A percentile compares a stretch with the other conserved stretches of the same genome.
Evolutionary conservation across 1,139 yeast species (phyloP).

Genomic region (Kurtzmaniella quercitrusa): DNA sequence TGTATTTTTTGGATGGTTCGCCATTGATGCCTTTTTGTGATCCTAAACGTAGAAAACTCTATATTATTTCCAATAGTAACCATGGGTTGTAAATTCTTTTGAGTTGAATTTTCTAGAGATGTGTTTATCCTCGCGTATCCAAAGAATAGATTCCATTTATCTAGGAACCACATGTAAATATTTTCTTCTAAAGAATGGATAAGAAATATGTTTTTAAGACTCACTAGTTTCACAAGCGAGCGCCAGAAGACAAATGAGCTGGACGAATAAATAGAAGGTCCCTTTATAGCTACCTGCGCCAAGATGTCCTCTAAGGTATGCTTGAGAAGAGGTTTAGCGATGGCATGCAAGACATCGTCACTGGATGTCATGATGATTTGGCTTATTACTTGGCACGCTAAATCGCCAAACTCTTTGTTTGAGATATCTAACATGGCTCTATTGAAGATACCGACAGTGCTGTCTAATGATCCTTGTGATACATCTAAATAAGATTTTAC

Average conservation of each 20-base stretch:
- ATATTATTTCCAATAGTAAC: neutral
- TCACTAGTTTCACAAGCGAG: conserved; percentile 32
- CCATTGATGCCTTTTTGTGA: neutral
- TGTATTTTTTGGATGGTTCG: neutral
- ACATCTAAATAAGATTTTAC: neutral
- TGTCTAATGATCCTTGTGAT: neutral
- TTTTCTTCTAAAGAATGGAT: conserved; percentile 12
- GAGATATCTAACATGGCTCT: conserved; percentile 46
- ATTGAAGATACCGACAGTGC: conserved; percentile 25
- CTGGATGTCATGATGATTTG: conserved; percentile 12
- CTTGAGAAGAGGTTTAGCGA: conserved; percentile 33
- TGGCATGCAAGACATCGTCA: conserved; percentile 10
- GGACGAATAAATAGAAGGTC: conserved; percentile 46
- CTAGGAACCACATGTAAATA: conserved; percentile 44
- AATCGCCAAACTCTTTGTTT: conserved; percentile 14
- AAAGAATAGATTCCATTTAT: conserved; percentile 31
- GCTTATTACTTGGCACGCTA: conserved; percentile 20
- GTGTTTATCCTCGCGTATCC: neutral
- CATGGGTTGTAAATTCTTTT: neutral
- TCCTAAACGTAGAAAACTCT: neutral
- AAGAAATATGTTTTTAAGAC: conserved; percentile 22
- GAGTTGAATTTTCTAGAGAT: neutral
- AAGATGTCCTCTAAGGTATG: conserved; percentile 46
- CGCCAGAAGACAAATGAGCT: conserved; percentile 56
- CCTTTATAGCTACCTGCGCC: conserved; percentile 54